phyloP scores from a whole-genome alignment of 495 filamentous ascomycete species.

The Entonaema liquescens region DNA sequence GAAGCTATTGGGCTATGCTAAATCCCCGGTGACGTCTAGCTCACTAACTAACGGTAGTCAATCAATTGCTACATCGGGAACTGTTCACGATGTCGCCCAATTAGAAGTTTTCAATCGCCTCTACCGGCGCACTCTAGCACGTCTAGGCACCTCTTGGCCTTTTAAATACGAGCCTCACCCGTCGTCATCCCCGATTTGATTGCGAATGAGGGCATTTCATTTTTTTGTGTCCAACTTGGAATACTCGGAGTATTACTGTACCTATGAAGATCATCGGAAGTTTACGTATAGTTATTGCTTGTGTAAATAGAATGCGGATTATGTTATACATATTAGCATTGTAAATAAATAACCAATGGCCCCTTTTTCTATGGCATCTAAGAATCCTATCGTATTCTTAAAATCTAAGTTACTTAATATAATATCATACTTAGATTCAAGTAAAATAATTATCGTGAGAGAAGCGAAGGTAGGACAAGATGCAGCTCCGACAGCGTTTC shows the following conservation, averaged over 20 bases:
- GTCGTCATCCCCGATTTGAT: slow-evolving; percentile 12
- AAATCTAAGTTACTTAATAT: neutral
- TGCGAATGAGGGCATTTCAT: slow-evolving; percentile 12
- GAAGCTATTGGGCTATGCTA: slow-evolving; percentile 1
- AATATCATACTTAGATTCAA: neutral
- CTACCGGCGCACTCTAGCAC: neutral
- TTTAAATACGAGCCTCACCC: slow-evolving; percentile 27
- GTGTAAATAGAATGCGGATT: neutral
- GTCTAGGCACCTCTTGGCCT: slow-evolving; percentile 25
- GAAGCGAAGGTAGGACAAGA: slow-evolving; percentile 8
- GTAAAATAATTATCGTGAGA: neutral
- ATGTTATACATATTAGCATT: slow-evolving; percentile 2
- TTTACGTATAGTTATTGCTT: neutral
- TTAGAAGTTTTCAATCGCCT: slow-evolving; percentile 20
- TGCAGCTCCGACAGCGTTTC: slow-evolving; percentile 34
- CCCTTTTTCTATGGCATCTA: neutral
- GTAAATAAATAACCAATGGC: slow-evolving; percentile 12
- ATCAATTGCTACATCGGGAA: slow-evolving; percentile 28
- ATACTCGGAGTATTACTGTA: neutral
- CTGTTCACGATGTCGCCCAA: slow-evolving; percentile 13
- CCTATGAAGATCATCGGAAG: neutral
- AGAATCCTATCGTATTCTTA: neutral
- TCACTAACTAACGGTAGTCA: slow-evolving; percentile 11
- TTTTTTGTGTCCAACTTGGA: neutral
- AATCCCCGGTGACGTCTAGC: neutral